phyloP scores from a whole-genome alignment of 768 basidiomycete genomes.

The Hericium rajendrae region DNA sequence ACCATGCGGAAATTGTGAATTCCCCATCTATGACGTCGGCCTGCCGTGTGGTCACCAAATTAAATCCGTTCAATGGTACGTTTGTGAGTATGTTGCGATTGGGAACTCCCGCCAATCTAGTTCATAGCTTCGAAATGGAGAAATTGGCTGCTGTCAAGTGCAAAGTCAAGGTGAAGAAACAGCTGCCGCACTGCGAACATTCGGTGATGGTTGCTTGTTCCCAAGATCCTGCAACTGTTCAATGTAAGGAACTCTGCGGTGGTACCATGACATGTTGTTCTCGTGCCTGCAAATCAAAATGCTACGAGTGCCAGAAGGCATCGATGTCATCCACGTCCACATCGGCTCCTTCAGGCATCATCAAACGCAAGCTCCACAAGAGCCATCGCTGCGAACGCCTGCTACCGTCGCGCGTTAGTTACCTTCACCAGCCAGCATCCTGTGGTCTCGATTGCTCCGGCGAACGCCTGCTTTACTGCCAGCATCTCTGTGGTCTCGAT shows the following conservation, averaged over 20 bases:
- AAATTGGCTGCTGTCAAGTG: slow-evolving; percentile 19
- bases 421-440: too few species aligned
- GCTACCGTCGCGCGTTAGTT: too few species aligned
- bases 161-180: slow-evolving; percentile 15
- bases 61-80: slow-evolving; percentile 19
- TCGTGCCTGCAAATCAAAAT: slow-evolving; percentile 20
- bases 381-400: slow-evolving; percentile 22
- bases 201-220: slow-evolving; percentile 10
- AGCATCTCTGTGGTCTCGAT: slow-evolving; percentile 20
- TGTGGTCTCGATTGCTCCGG: too few species aligned
- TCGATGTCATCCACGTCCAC: not conserved
- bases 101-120: not conserved
- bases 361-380: slow-evolving; percentile 15
- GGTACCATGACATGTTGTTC: slow-evolving; percentile 20
- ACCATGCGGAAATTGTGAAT: slow-evolving; percentile 19
- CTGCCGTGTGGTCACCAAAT: slow-evolving; percentile 22
- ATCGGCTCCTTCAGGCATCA: not conserved
- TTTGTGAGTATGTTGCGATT: not conserved
- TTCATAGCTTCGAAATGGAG: slow-evolving; percentile 18
- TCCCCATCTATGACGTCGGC: slow-evolving; percentile 14
- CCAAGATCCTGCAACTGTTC: slow-evolving; percentile 8
- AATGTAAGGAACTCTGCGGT: slow-evolving; percentile 19
- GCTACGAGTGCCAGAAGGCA: slow-evolving; percentile 20
- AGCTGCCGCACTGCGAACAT: slow-evolving; percentile 24
- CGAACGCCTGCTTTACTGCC: slow-evolving; percentile 22